Conservation (phyloP, 805 yeast species). For the Lipomyces yamadae region DNA sequence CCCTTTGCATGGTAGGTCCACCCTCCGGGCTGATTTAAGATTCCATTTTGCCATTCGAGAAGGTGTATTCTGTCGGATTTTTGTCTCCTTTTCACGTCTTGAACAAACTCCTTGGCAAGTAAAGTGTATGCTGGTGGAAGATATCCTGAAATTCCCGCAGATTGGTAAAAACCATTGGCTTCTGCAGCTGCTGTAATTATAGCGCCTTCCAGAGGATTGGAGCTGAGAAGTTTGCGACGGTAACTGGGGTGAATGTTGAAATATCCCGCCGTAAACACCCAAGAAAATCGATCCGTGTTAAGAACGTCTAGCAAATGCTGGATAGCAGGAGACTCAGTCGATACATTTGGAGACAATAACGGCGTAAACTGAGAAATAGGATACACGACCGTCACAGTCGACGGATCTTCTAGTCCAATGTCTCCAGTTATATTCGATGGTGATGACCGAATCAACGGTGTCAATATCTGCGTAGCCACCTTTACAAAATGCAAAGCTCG, state of each 20-base stretch:
- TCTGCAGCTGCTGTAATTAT: constrained; percentile 91
- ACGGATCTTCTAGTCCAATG: constrained; percentile 24
- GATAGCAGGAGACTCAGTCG: constrained; percentile 82
- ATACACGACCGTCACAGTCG: constrained; percentile 67
- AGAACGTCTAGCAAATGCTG: constrained; percentile 51
- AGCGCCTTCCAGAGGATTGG: constrained; percentile 60
- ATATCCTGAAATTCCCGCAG: constrained; percentile 77
- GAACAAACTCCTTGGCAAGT: constrained; percentile 70
- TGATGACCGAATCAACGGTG: constrained; percentile 60
- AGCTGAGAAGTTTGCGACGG: constrained; percentile 59
- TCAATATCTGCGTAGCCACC: constrained; percentile 57
- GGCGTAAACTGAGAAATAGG: constrained; percentile 94
- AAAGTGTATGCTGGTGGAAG: constrained; percentile 87
- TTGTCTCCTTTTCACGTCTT: constrained; percentile 52
- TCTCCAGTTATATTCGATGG: constrained; percentile 4
- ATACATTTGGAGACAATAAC: constrained; percentile 63
- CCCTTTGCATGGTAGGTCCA: constrained; percentile 99
- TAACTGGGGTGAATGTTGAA: constrained; percentile 87
- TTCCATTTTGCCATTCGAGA: constrained; percentile 86
- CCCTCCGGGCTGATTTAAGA: constrained; percentile 78
- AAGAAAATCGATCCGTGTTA: constrained; percentile 53
- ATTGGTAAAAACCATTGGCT: constrained; percentile 90
- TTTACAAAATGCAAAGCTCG: constrained; percentile 40
- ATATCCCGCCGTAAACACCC: constrained; percentile 96
- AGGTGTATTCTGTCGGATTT: constrained; percentile 57